Evolutionary conservation across 495 filamentous ascomycete genomes (phyloP).

Genomic region (Daldinia loculata): DNA sequence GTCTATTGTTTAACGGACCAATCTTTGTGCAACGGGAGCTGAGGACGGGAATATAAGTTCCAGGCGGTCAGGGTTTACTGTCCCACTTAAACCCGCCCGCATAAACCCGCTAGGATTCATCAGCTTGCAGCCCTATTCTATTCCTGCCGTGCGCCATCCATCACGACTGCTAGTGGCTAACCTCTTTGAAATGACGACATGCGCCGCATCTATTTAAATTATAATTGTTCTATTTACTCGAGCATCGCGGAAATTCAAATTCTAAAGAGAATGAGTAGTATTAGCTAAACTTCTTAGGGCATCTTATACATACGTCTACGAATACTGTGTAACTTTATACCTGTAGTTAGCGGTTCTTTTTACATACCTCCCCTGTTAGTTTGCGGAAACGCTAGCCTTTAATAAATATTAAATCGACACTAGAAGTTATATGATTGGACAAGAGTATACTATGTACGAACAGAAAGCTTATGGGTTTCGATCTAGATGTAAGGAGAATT

Average conservation of each 20-base stretch:
- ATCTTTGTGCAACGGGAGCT: background rate
- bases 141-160: constrained; percentile 7
- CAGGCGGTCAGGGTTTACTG: constrained; percentile 15
- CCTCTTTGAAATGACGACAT: background rate
- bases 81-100: constrained; percentile 33
- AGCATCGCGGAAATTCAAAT: background rate
- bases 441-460: background rate
- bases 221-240: background rate
- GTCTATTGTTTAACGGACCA: background rate
- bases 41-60: constrained; percentile 6
- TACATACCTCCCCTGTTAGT: background rate
- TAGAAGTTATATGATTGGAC: constrained; percentile 11
- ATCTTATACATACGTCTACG: background rate
- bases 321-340: no score
- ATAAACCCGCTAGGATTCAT: constrained; percentile 25
- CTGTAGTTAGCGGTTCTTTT: background rate
- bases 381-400: constrained; percentile 1
- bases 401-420: background rate
- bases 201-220: background rate
- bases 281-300: background rate
- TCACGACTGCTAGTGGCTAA: background rate
- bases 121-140: constrained; percentile 34
- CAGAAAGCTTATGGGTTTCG: background rate
- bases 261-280: background rate
- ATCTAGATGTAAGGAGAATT: background rate